phyloP scores from a whole-genome alignment of 495 filamentous ascomycete species.

The Xylaria flabelliformis region DNA sequence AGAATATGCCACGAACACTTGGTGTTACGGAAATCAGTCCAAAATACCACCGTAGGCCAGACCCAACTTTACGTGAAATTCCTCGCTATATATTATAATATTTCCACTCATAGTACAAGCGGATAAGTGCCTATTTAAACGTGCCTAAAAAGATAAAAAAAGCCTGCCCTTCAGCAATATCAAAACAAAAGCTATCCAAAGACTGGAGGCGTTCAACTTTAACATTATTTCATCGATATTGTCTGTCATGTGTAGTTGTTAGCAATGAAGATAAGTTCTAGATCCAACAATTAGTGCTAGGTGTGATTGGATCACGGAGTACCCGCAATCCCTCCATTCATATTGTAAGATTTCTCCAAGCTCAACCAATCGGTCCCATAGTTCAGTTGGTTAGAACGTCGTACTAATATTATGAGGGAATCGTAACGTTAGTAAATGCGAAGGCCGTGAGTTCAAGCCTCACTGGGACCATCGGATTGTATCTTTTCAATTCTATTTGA shows the following conservation, averaged over 20 bases:
- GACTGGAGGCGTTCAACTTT: background rate
- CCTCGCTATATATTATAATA: too few relatives aligned
- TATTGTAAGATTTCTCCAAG: background rate
- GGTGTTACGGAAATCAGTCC: background rate
- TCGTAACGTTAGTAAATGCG: conserved; percentile 23
- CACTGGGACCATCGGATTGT: conserved; percentile 20
- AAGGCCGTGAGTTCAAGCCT: conserved; percentile 26
- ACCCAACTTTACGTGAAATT: too few relatives aligned
- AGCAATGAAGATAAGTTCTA: background rate
- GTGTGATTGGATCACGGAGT: background rate
- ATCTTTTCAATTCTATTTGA: background rate
- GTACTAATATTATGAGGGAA: conserved; percentile 19
- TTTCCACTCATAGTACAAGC: too few relatives aligned
- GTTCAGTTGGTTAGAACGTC: conserved; percentile 27
- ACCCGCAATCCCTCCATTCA: background rate
- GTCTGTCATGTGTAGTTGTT: background rate
- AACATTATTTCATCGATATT: background rate
- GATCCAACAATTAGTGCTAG: background rate
- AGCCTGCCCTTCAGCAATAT: background rate
- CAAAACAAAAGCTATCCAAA: background rate
- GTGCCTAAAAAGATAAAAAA: too few relatives aligned
- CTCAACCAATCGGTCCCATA: conserved; percentile 14
- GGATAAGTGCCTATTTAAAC: too few relatives aligned
- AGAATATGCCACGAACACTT: background rate
- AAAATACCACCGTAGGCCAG: background rate